A percentile compares a stretch with the other conserved stretches of the same genome.
Conservation (phyloP, 164 flowering plant genomes). For the Vitis amurensis region DNA sequence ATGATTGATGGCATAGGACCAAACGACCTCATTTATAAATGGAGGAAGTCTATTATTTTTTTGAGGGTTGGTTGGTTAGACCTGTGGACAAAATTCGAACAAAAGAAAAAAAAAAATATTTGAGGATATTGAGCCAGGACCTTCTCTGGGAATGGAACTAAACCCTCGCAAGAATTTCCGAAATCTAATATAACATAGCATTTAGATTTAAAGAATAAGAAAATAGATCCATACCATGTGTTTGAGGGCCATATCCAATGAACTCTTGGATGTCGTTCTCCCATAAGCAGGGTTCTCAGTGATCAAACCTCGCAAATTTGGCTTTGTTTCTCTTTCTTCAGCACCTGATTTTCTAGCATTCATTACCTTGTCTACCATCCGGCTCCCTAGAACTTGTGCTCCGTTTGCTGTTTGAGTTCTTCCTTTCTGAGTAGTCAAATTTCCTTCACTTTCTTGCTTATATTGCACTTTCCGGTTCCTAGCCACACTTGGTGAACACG, state of each 20-base stretch:
- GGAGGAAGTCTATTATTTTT: too few species aligned
- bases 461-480: slow-evolving; percentile 38
- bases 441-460: slow-evolving; percentile 12
- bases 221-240: slow-evolving; percentile 29
- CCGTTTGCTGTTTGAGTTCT: slow-evolving; percentile 22
- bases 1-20: too few species aligned
- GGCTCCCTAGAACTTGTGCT: slow-evolving; percentile 46
- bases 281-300: slow-evolving; percentile 31
- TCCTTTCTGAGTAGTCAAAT: background rate
- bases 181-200: too few species aligned
- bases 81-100: too few species aligned
- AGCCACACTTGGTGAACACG: slow-evolving; percentile 42
- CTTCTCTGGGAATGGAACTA: too few species aligned
- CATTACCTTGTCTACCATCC: slow-evolving; percentile 70
- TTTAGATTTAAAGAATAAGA: too few species aligned
- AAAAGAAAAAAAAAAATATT: too few species aligned
- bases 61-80: too few species aligned
- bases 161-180: too few species aligned
- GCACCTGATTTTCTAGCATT: slow-evolving; percentile 48
- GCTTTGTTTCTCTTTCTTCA: slow-evolving; percentile 30
- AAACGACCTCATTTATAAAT: too few species aligned
- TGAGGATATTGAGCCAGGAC: too few species aligned
- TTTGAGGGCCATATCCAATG: slow-evolving; percentile 33
- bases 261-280: slow-evolving; percentile 27
- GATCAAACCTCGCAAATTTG: slow-evolving; percentile 8